Conservation (phyloP, 2,329 filamentous ascomycete genomes). For the Nigrospora osmanthi region DNA sequence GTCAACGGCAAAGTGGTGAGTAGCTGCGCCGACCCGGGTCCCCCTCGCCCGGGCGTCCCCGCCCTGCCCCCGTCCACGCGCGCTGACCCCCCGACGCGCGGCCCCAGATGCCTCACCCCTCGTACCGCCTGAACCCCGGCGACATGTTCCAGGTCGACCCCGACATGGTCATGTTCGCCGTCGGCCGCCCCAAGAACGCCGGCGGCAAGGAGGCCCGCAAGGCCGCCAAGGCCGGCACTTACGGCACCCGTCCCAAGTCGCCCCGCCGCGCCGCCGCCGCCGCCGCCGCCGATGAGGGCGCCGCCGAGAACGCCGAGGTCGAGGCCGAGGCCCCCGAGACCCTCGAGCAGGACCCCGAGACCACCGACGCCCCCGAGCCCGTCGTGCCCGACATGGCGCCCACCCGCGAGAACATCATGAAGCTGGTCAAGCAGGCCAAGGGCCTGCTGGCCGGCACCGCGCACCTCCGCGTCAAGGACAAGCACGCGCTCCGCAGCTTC, state of each 20-base stretch:
- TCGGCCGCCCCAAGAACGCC: slow-evolving; percentile 60
- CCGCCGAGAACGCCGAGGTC: slow-evolving; percentile 13
- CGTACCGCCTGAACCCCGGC: slow-evolving; percentile 91
- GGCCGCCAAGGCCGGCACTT: slow-evolving; percentile 5
- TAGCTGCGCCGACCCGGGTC: no score
- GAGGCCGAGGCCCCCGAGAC: slow-evolving; percentile 14
- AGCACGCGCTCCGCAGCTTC: slow-evolving; percentile 69
- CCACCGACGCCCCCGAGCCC: slow-evolving; percentile 20
- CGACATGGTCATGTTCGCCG: slow-evolving; percentile 81
- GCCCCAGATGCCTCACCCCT: slow-evolving; percentile 76
- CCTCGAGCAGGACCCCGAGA: slow-evolving; percentile 28
- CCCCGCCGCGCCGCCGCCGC: slow-evolving; percentile 5
- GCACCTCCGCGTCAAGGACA: slow-evolving; percentile 59
- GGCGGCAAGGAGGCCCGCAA: slow-evolving; percentile 15
- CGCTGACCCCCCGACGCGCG: no score
- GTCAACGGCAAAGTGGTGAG: slow-evolving; percentile 92
- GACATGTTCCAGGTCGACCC: slow-evolving; percentile 97
- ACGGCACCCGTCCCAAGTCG: slow-evolving; percentile 2
- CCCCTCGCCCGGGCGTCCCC: no score
- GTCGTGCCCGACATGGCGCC: slow-evolving; percentile 17
- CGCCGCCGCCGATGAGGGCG: slow-evolving; percentile 14
- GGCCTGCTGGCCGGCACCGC: slow-evolving; percentile 45
- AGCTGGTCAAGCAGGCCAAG: slow-evolving; percentile 50
- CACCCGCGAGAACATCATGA: slow-evolving; percentile 33
- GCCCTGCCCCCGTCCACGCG: no score